These are phyloP conservation scores for Sporothrix luriei DNA, from an alignment of 2,329 filamentous ascomycete species.

Conservation along the genomic window DNA sequence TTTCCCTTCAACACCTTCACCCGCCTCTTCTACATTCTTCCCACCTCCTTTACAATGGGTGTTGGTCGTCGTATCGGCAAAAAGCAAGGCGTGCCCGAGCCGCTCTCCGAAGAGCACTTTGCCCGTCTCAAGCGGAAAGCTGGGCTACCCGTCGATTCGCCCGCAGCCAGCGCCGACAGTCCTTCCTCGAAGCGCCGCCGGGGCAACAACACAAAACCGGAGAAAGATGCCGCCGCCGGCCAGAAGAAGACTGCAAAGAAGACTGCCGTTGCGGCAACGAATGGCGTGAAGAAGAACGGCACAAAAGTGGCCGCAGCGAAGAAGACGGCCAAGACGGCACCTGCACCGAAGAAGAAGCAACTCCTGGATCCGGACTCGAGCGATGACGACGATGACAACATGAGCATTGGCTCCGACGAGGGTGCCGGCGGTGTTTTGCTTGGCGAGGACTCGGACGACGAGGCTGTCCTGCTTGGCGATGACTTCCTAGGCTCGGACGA, in stretches of 20 bases:
- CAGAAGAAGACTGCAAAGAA: constrained; percentile 41
- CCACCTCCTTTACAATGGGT: constrained; percentile 65
- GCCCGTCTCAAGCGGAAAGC: constrained; percentile 85
- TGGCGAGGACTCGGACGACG: constrained; percentile 47
- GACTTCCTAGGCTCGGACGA: constrained; percentile 63
- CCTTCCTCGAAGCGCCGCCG: constrained; percentile 62
- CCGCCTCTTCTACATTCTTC: not conserved
- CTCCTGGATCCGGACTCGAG: constrained; percentile 41
- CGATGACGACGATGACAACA: constrained; percentile 45
- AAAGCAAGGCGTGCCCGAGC: constrained; percentile 86
- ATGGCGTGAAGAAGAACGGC: constrained; percentile 40
- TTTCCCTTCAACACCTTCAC: not conserved
- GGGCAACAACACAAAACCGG: constrained; percentile 41
- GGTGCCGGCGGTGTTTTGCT: constrained; percentile 53
- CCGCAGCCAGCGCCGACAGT: constrained; percentile 49
- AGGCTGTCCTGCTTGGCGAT: constrained; percentile 37
- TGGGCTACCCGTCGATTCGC: constrained; percentile 64
- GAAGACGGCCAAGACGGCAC: constrained; percentile 38
- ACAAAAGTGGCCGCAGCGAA: constrained; percentile 32
- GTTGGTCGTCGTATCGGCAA: constrained; percentile 82
- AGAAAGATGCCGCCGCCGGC: constrained; percentile 40
- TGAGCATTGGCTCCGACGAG: constrained; percentile 46
- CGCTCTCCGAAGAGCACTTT: constrained; percentile 77
- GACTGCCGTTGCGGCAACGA: constrained; percentile 38
- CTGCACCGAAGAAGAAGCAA: constrained; percentile 38